These are phyloP conservation scores for Eragrostis curvula DNA, from an alignment of 176 grass and related monocot species.

Conservation along the genomic window DNA sequence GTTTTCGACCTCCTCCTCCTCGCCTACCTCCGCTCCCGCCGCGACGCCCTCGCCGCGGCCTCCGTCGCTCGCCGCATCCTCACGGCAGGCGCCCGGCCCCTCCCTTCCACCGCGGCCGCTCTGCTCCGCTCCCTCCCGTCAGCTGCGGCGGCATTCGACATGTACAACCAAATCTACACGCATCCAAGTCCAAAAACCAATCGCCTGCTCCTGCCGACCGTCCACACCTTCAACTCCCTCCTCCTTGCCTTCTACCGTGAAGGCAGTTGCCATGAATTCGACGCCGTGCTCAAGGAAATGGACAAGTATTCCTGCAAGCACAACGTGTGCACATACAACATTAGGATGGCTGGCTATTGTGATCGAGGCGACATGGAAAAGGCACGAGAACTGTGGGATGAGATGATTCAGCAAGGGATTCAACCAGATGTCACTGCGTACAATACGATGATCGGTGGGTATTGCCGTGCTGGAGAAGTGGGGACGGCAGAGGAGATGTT, in stretches of 20 bases:
- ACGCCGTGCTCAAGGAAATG: slow-evolving; percentile 47
- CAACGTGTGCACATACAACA: slow-evolving; percentile 54
- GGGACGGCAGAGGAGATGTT: slow-evolving; percentile 61
- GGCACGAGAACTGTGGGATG: slow-evolving; percentile 44
- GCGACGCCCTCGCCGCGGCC: slow-evolving; percentile 17
- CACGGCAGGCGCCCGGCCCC: slow-evolving; percentile 12
- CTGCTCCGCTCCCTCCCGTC: slow-evolving; percentile 41
- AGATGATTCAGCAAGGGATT: slow-evolving; percentile 51
- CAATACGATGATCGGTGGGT: slow-evolving; percentile 63
- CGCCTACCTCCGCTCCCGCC: slow-evolving; percentile 43
- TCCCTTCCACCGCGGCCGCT: slow-evolving; percentile 11
- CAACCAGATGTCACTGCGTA: slow-evolving; percentile 51
- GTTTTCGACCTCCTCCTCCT: slow-evolving; percentile 57
- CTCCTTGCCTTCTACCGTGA: slow-evolving; percentile 54
- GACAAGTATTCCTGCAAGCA: slow-evolving; percentile 47
- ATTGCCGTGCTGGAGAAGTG: slow-evolving; percentile 46
- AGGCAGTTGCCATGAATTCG: slow-evolving; percentile 37
- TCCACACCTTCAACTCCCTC: slow-evolving; percentile 56
- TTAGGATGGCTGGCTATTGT: slow-evolving; percentile 47
- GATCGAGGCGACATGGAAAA: slow-evolving; percentile 35
- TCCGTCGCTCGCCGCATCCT: slow-evolving; percentile 28
- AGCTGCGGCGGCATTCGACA: slow-evolving; percentile 39
- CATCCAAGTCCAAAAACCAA: background rate
- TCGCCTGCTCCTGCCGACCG: slow-evolving; percentile 32
- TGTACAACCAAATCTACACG: slow-evolving; percentile 52